Evolutionary conservation across 768 basidiomycete species (phyloP), one percentile per base, ranked within the genome.

Genomic region (Clavulina sp.): DNA sequence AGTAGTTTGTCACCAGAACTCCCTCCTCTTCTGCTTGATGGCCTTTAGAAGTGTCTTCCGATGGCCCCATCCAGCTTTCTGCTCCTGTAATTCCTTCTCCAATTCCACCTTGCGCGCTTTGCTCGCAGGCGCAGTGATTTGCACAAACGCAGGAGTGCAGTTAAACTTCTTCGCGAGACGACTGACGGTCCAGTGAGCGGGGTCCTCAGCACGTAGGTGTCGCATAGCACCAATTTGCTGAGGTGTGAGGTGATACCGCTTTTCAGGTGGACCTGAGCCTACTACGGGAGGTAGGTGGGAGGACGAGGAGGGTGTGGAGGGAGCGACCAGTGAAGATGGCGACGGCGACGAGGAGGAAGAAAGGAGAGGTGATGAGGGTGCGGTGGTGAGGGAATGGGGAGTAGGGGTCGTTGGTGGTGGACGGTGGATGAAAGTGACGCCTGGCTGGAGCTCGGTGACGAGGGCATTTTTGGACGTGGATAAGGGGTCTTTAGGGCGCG

Each of bases 1-100:
- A n/a, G n/a, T n/a, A n/a, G n/a, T n/a, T n/a, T n/a, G n/a, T n/a
- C 70, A 88, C 85, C 85, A 88, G 60, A 80, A 71, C 61, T 77
- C 73, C 57, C 74, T 75, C 57, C 84, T 72, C 64, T 79, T 83
- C 60, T 69, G 69, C 57, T 72, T 66, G 48, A 86, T 76, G n/a
- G 78, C 79, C 62, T 69, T 70, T 3, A 74, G 68, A 51, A 79
- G 67, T 40, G 70, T 58, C 64, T 78, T 79, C 60, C 73, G 72
- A 65, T 85, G 80, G 23, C 82, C 79, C 85, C 86, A 87, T 54
- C 69, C 67, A 26, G 67, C 73, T 56, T 75, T 69, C 29, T 66
- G 61, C 49, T 61, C 64, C 51, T 65, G 70, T 52, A 78, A 76
- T 58, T 65, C 65, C 48, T 58, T 66, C 21, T 78, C 73, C 53